Evolutionary conservation across 495 filamentous ascomycete species (phyloP).

Genomic region (Parathielavia appendiculata): DNA sequence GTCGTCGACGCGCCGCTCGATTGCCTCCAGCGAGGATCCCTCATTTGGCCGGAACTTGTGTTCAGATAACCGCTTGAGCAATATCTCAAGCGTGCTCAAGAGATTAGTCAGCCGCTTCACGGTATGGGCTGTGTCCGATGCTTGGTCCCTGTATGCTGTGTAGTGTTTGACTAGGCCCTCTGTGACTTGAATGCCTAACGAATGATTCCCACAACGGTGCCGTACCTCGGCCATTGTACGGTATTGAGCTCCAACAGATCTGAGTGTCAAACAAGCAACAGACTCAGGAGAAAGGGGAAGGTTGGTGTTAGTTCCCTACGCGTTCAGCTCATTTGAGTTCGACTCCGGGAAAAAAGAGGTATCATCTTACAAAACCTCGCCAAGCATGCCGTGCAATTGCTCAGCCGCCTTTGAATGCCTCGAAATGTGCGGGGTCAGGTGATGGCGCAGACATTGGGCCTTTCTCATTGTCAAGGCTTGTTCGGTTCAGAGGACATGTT

Average conservation of each 20-base stretch:
- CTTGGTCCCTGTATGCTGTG: neutral
- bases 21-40: neutral
- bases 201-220: conserved; percentile 5
- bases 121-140: neutral
- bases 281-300: neutral
- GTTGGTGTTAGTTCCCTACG: too few species aligned
- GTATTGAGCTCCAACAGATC: neutral
- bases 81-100: neutral
- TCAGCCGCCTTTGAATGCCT: too few species aligned
- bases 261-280: neutral
- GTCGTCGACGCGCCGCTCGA: neutral
- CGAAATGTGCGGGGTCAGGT: too few species aligned
- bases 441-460: too few species aligned
- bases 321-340: too few species aligned
- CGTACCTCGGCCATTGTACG: neutral
- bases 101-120: neutral
- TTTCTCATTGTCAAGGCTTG: neutral
- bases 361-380: too few species aligned
- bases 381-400: too few species aligned
- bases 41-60: neutral
- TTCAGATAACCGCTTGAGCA: neutral
- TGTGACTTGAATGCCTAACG: conserved; percentile 1
- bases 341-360: too few species aligned
- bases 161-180: conserved; percentile 4
- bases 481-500: neutral